Percentiles rank a stretch among this genome's conserved stretches.
Conservation (phyloP, 805 yeast species). For the Alloascoidea africana region DNA sequence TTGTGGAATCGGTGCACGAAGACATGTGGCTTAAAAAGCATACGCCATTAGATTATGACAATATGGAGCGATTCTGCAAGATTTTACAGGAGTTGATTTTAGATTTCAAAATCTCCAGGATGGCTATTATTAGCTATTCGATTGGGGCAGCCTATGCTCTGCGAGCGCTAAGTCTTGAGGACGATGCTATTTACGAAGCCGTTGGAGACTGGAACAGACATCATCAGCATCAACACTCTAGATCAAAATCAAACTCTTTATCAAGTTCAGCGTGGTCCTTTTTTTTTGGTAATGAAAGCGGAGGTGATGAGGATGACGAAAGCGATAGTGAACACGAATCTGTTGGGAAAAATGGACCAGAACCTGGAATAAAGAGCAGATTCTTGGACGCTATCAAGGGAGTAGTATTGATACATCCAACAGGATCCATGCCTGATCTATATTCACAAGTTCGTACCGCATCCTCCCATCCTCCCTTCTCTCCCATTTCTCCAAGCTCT, state of each 20-base stretch:
- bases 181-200: slow-evolving; percentile 11
- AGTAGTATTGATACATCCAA: background rate
- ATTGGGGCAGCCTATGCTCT: slow-evolving; percentile 18
- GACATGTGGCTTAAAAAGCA: slow-evolving; percentile 21
- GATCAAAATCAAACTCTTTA: slow-evolving; percentile 13
- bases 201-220: slow-evolving; percentile 14
- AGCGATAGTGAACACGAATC: too few relatives aligned
- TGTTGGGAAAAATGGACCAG: background rate
- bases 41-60: slow-evolving; percentile 11
- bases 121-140: slow-evolving; percentile 17
- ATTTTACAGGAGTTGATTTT: slow-evolving; percentile 15
- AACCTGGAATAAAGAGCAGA: background rate
- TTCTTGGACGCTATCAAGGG: background rate
- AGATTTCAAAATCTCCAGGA: slow-evolving; percentile 13
- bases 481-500: background rate
- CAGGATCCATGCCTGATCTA: background rate
- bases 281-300: too few relatives aligned
- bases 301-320: too few relatives aligned
- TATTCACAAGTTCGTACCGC: background rate
- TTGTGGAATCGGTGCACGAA: slow-evolving; percentile 17
- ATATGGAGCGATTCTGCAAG: slow-evolving; percentile 12
- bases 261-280: too few relatives aligned
- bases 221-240: slow-evolving; percentile 16
- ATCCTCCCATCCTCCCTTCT: too few relatives aligned
- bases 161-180: slow-evolving; percentile 12